phyloP scores from a whole-genome alignment of 257 asterid species.

The Capsicum pubescens region DNA sequence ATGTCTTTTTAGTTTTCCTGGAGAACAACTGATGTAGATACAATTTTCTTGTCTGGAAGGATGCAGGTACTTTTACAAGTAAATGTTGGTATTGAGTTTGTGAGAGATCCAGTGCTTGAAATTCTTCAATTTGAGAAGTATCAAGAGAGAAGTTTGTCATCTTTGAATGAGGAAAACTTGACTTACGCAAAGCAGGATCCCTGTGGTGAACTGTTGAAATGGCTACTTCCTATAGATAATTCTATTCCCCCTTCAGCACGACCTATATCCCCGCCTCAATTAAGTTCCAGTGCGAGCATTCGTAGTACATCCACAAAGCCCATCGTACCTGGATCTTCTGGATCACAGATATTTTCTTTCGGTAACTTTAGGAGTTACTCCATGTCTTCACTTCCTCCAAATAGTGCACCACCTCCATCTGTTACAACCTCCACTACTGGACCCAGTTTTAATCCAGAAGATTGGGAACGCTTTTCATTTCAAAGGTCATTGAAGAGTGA shows the following conservation, averaged over 20 bases:
- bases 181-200: conserved; percentile 64
- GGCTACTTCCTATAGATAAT: conserved; percentile 98
- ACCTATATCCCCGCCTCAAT: conserved; percentile 67
- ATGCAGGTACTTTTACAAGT: conserved; percentile 99
- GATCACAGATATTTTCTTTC: conserved; percentile 88
- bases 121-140: conserved; percentile 91
- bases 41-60: conserved; percentile 81
- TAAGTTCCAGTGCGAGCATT: conserved; percentile 70
- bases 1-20: conserved; percentile 14
- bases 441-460: conserved; percentile 66
- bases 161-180: conserved; percentile 51
- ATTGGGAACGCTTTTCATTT: conserved; percentile 79
- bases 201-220: conserved; percentile 74
- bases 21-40: conserved; percentile 56
- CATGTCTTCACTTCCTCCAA: conserved; percentile 93
- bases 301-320: conserved; percentile 74
- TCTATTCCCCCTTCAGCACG: conserved; percentile 74
- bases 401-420: conserved; percentile 59
- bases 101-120: conserved; percentile 87
- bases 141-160: conserved; percentile 54
- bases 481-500: conserved; percentile 61
- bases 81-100: conserved; percentile 74
- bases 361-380: conserved; percentile 95
- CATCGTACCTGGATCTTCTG: conserved; percentile 62
- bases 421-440: conserved; percentile 56